Base-by-base conservation (phyloP, 495 filamentous ascomycete species). In the Hypoxylon lenormandii region DNA sequence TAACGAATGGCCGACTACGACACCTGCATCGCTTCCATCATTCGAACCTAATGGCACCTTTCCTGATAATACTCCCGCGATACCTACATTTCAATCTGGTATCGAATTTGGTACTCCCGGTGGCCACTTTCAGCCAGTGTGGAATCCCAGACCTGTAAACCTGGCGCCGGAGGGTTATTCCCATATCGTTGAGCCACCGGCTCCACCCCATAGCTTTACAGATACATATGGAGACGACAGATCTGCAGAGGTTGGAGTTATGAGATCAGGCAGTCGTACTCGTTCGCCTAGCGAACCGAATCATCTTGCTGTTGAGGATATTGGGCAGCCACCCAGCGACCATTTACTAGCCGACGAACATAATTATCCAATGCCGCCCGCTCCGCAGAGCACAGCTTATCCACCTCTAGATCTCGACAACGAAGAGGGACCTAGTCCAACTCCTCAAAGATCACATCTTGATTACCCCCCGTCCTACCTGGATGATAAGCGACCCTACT, bases 301-400 rank as follows among this genome's bases (percentile, higher is more conserved):
- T 58, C n/a, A 79, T 46, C 66, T 74, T 30, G 28, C 63, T 55
- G 51, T 77, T 70, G 64, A 65, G 19, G 42, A 59, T 48, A 11
- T n/a, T 37, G 67, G 64, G 1, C 26, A 70, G 4, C 16, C 7
- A 6, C 26, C 53, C 21, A 26, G 30, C 21, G 42, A 30, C 15
- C 19, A 40, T 22, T 18, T 50, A 13, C 43, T 50, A 21, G 23
- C 21, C 7, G 60, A 65, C 13, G 66, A 61, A 6, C 60, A 55
- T 2, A 48, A 16, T 36, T 70, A 70, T 37, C 26, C 66, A 6
- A 18, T 47, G 43, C 55, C 22, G 46, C 7, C n/a, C 36, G 26
- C 19, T 28, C 51, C 50, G 2, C 60, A 58, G 11, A 43, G 3
- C 22, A 70, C 61, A 5, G 56, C 16, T 10, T 71, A 71, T 21